phyloP scores from a whole-genome alignment of 192 early-diverging fungal genomes.

The Backusella tuberculispora region DNA sequence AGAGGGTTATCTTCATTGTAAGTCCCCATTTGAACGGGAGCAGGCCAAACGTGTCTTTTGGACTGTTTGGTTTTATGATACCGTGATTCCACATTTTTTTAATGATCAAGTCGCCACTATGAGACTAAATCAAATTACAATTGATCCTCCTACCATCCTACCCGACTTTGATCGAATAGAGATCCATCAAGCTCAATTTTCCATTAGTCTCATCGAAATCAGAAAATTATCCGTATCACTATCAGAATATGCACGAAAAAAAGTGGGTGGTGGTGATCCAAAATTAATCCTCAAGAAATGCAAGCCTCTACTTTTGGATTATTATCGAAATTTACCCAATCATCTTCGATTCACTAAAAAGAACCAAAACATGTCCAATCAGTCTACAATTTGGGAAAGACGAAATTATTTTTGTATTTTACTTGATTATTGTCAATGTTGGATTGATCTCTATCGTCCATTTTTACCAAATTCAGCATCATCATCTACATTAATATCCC shows the following conservation, averaged over 20 bases:
- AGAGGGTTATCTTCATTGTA: slow-evolving; percentile 27
- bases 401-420: slow-evolving; percentile 27
- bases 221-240: not conserved
- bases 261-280: not conserved
- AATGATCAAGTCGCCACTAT: slow-evolving; percentile 21
- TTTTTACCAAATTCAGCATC: slow-evolving; percentile 1
- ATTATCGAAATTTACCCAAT: slow-evolving; percentile 9
- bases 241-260: not conserved
- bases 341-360: not conserved
- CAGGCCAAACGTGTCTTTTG: slow-evolving; percentile 37
- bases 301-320: not conserved
- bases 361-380: not conserved
- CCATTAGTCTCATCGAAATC: slow-evolving; percentile 23
- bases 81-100: slow-evolving; percentile 32
- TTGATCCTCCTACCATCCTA: slow-evolving; percentile 25
- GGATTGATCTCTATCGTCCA: slow-evolving; percentile 28
- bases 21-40: slow-evolving; percentile 22
- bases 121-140: slow-evolving; percentile 19
- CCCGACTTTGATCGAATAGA: slow-evolving; percentile 15
- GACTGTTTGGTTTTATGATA: slow-evolving; percentile 37
- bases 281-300: not conserved
- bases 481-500: too few relatives aligned
- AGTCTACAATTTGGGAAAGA: slow-evolving; percentile 13
- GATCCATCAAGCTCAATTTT: slow-evolving; percentile 24
- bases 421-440: slow-evolving; percentile 33